Evolutionary conservation across 768 basidiomycete genomes (phyloP).

Genomic region (Psilocybe cubensis): DNA sequence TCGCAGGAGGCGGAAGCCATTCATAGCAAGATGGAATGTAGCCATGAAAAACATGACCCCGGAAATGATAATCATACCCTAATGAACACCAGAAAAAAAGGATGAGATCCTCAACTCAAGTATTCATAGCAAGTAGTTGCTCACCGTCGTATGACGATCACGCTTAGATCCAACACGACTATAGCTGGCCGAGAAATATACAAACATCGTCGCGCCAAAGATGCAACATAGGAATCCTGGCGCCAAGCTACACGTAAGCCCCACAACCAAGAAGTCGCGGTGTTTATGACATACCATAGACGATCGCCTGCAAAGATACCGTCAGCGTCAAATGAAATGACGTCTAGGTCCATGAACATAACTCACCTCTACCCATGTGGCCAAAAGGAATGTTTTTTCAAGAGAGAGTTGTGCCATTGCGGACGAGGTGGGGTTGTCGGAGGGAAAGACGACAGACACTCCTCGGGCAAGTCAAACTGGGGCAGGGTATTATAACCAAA

Average conservation of each 20-base stretch:
- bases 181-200: background rate
- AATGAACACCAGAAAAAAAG: background rate
- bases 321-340: background rate
- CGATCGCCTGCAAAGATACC: background rate
- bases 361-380: background rate
- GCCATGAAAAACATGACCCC: constrained; percentile 9
- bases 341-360: background rate
- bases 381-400: constrained; percentile 4
- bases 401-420: background rate
- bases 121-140: background rate
- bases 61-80: constrained; percentile 5
- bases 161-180: background rate
- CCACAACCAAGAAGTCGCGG: background rate
- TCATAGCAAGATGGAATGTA: constrained; percentile 8
- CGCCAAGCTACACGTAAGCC: background rate
- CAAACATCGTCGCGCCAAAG: background rate
- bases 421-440: background rate
- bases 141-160: background rate
- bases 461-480: background rate
- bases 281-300: background rate
- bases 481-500: background rate
- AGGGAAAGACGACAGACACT: background rate
- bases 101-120: background rate
- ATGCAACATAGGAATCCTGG: background rate
- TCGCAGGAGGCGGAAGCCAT: constrained; percentile 2